Evolutionary conservation across 2,329 filamentous ascomycete genomes (phyloP).

Genomic region (Colletotrichum musicola): DNA sequence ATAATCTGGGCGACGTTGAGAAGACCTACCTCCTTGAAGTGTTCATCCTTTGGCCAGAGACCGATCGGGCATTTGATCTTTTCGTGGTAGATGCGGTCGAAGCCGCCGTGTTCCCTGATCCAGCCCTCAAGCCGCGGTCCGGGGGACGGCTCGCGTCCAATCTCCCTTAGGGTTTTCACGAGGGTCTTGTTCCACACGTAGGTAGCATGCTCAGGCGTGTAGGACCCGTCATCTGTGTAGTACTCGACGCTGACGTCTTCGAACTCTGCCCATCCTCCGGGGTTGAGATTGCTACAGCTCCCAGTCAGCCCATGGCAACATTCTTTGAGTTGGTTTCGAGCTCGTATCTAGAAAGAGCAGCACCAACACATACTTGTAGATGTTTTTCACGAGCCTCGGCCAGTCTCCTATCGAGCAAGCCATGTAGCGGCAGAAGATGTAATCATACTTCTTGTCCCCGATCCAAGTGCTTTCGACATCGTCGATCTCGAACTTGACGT

Average conservation of each 20-base stretch:
- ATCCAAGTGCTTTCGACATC: conserved; percentile 70
- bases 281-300: conserved; percentile 59
- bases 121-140: conserved; percentile 44
- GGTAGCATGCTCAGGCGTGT: conserved; percentile 25
- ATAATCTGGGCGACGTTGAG: conserved; percentile 31
- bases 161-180: conserved; percentile 39
- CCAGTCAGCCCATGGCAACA: too few species aligned
- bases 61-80: conserved; percentile 50
- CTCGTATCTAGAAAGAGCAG: too few species aligned
- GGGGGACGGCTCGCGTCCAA: conserved; percentile 47
- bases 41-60: conserved; percentile 51
- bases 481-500: conserved; percentile 68
- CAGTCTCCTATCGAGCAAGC: conserved; percentile 68
- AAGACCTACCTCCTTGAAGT: conserved; percentile 47
- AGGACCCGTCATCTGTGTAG: conserved; percentile 42
- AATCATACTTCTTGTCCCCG: conserved; percentile 68
- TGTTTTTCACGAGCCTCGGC: conserved; percentile 61
- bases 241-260: conserved; percentile 40
- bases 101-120: conserved; percentile 50
- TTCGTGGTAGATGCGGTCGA: conserved; percentile 48
- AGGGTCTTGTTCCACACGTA: conserved; percentile 37
- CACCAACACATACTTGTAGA: conserved; percentile 47
- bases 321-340: too few species aligned
- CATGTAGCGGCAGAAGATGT: conserved; percentile 69
- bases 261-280: conserved; percentile 64